phyloP scores from a whole-genome alignment of 805 yeast species.

The Lipomyces sp. region DNA sequence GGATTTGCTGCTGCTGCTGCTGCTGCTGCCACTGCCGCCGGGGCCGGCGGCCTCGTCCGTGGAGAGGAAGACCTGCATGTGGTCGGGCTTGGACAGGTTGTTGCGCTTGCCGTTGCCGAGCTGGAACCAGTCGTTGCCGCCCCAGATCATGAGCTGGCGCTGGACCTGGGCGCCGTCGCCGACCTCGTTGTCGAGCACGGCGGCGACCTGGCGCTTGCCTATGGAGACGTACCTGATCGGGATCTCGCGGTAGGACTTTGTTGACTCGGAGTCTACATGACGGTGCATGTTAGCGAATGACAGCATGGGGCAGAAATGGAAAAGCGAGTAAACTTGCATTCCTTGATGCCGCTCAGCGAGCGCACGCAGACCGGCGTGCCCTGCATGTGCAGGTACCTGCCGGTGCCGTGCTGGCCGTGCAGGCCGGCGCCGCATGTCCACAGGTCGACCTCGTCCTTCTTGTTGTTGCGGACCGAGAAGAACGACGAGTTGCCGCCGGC shows the following conservation, averaged over 20 bases:
- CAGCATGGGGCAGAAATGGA: too few species aligned
- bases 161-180: conserved; percentile 2
- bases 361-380: conserved; percentile 60
- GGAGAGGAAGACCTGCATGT: not conserved
- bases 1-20: not conserved
- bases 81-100: conserved; percentile 52
- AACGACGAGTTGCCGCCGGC: conserved; percentile 70
- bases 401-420: conserved; percentile 81
- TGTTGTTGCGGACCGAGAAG: conserved; percentile 38
- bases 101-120: conserved; percentile 75
- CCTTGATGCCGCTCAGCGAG: conserved; percentile 39
- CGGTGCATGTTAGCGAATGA: too few species aligned
- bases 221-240: conserved; percentile 52
- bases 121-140: conserved; percentile 79
- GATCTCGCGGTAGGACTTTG: conserved; percentile 44
- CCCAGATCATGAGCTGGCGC: conserved; percentile 50
- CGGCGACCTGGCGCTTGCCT: conserved; percentile 64
- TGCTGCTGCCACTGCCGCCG: not conserved
- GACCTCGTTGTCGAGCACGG: conserved; percentile 52
- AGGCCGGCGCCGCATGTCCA: conserved; percentile 80
- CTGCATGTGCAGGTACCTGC: conserved; percentile 70
- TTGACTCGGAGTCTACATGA: conserved; percentile 43
- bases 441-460: conserved; percentile 36
- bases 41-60: not conserved
- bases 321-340: conserved; percentile 25